A percentile compares a stretch with the other conserved stretches of the same genome.
Conservation (phyloP, 2,329 filamentous ascomycete species). For the Microsporum audouinii region DNA sequence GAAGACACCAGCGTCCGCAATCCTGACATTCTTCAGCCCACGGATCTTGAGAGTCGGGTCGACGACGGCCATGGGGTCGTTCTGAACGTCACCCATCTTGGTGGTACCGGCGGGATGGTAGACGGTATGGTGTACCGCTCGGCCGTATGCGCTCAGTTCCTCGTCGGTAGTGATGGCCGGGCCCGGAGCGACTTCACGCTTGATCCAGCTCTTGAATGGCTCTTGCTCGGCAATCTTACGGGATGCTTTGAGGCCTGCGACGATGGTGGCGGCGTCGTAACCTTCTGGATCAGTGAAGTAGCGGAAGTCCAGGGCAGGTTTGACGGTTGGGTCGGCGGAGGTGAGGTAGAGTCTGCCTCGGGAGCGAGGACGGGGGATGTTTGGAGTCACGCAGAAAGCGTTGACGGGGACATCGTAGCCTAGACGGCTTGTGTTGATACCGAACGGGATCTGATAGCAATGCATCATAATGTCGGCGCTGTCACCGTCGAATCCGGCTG, state of each 20-base stretch:
- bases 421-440: conserved; percentile 69
- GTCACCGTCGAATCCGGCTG: conserved; percentile 57
- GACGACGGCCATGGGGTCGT: conserved; percentile 66
- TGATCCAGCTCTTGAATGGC: conserved; percentile 74
- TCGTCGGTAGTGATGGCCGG: conserved; percentile 64
- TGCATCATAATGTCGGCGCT: conserved; percentile 90
- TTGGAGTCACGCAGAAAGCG: conserved; percentile 88
- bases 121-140: conserved; percentile 72
- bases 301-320: conserved; percentile 75
- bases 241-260: conserved; percentile 65
- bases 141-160: conserved; percentile 68
- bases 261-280: conserved; percentile 72
- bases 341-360: conserved; percentile 68
- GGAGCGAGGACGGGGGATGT: conserved; percentile 73
- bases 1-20: conserved; percentile 80
- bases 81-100: conserved; percentile 68
- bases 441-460: conserved; percentile 92
- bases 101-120: conserved; percentile 85
- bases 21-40: conserved; percentile 61
- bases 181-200: conserved; percentile 68
- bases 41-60: conserved; percentile 60
- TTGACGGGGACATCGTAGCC: conserved; percentile 62
- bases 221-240: conserved; percentile 62
- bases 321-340: conserved; percentile 60
- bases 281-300: conserved; percentile 82